Conservation (phyloP, 805 yeast genomes). For the Candida corydali region DNA sequence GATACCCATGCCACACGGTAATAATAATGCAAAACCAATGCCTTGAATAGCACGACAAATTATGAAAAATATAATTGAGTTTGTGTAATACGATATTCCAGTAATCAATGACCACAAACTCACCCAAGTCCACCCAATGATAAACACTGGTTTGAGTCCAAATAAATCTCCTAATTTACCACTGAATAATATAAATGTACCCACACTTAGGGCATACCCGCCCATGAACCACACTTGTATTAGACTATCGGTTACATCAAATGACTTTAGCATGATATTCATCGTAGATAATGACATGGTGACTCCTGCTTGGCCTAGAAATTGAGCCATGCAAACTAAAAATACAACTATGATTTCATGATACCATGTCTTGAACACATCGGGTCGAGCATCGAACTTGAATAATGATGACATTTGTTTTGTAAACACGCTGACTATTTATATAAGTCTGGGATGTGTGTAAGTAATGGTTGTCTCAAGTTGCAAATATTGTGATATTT, state of each 20-base stretch:
- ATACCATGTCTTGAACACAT: conserved; percentile 14
- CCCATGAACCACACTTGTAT: conserved; percentile 65
- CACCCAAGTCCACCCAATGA: conserved; percentile 54
- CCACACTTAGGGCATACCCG: conserved; percentile 65
- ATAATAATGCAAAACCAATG: conserved; percentile 53
- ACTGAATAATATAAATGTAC: conserved; percentile 64
- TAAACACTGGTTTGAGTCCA: conserved; percentile 54
- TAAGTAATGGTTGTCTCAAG: too few species aligned
- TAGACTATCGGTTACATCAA: conserved; percentile 10
- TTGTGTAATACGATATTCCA: conserved; percentile 53
- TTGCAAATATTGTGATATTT: too few species aligned
- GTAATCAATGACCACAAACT: conserved; percentile 55
- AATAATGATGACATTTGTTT: conserved; percentile 1
- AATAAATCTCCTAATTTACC: conserved; percentile 72
- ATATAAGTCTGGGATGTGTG: neutral
- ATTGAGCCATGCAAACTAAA: conserved; percentile 28
- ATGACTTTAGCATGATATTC: conserved; percentile 29
- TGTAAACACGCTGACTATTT: too few species aligned
- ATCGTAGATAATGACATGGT: conserved; percentile 36
- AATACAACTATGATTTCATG: conserved; percentile 24
- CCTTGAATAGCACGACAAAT: conserved; percentile 62
- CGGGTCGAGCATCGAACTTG: conserved; percentile 9
- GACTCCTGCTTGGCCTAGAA: conserved; percentile 33
- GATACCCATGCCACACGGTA: conserved; percentile 61
- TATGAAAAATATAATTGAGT: conserved; percentile 47